A percentile compares a stretch with the other conserved stretches of the same genome.
phyloP scores from a whole-genome alignment of 2,329 filamentous ascomycete genomes.

The Aspergillus spinulosporus region DNA sequence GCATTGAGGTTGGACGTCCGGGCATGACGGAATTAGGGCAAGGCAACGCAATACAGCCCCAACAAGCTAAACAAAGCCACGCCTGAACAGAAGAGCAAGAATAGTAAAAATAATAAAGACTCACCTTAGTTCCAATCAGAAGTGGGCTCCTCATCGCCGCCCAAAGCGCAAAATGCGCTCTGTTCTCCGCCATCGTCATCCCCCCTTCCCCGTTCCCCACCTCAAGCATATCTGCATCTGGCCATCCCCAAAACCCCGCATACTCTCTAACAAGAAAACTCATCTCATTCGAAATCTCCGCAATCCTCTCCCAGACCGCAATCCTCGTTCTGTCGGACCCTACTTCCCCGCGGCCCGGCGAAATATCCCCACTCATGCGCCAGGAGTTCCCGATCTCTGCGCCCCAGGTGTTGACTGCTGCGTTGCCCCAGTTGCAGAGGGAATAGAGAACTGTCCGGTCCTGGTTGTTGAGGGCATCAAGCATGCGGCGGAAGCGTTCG shows the following conservation, averaged over 20 bases:
- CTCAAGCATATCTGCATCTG: conserved; percentile 54
- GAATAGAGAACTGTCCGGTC: conserved; percentile 53
- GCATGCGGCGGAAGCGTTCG: conserved; percentile 53
- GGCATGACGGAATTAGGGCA: not conserved
- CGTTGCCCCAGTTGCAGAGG: conserved; percentile 57
- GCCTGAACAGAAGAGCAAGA: not conserved
- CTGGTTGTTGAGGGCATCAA: conserved; percentile 49
- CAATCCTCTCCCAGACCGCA: conserved; percentile 30
- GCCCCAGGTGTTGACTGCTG: conserved; percentile 54
- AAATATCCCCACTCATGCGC: conserved; percentile 41
- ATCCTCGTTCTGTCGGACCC: not conserved
- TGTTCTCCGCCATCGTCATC: conserved; percentile 48
- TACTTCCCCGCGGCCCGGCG: not conserved
- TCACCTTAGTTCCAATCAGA: conserved; percentile 48
- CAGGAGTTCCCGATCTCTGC: conserved; percentile 51
- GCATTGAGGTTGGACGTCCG: too few relatives aligned
- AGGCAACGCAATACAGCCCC: not conserved
- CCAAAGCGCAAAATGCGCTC: conserved; percentile 56
- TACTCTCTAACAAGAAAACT: conserved; percentile 46
- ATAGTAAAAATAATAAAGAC: not conserved
- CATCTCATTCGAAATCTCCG: conserved; percentile 53
- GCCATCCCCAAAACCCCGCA: conserved; percentile 52
- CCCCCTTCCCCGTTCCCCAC: conserved; percentile 52
- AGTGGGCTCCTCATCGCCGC: conserved; percentile 53
- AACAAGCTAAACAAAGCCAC: too few relatives aligned